Evolutionary conservation across 2,329 filamentous ascomycete species (phyloP), one percentile per base, ranked within the genome.

Genomic region (Ophiosphaerella herpotricha): DNA sequence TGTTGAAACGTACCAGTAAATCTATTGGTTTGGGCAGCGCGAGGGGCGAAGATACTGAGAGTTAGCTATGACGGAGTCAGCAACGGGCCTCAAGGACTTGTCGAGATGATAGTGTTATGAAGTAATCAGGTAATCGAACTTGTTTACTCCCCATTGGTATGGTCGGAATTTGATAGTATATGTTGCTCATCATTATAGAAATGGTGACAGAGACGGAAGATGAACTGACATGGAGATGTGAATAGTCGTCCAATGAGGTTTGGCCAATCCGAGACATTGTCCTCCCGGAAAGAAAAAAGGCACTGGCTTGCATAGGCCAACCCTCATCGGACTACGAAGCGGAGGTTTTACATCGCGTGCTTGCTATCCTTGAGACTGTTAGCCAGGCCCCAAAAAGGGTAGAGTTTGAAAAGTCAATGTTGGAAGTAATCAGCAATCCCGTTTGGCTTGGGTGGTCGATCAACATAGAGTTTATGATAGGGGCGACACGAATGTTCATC

Each of bases 81-180:
- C 49, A 32, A 45, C 21, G 13, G 32, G 23, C 21, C 5, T 43
- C 14, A 23, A 26, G 9, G 4, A 12, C 9, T 18, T 34, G 18
- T 35, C 29, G 43, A 21, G 24, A 13, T n/a, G 11, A 3, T 11
- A 21, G 39, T 8, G 13, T 21, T 16, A 48, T 42, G 32, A 54
- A 26, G 31, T 14, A 36, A 48, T 70, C 69, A 72, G 69, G 69
- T 72, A 72, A 72, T 71, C 68, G 69, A 72, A 72, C 69, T 64
- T 65, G 58, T 63, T 66, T 63, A 51, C 57, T 72, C 68, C 68
- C 67, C 69, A 71, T 54, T 54, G 51, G 55, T 57, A 60, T 29
- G 57, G 68, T 72, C 70, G 68, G 68, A 58, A 72, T 72, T 72
- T 72, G 68, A 72, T 72, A 71, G 68, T 72, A 72, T 60, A 51